These are phyloP conservation scores for Coffea canephora DNA, from an alignment of 257 asterid species.

Conservation along the genomic window DNA sequence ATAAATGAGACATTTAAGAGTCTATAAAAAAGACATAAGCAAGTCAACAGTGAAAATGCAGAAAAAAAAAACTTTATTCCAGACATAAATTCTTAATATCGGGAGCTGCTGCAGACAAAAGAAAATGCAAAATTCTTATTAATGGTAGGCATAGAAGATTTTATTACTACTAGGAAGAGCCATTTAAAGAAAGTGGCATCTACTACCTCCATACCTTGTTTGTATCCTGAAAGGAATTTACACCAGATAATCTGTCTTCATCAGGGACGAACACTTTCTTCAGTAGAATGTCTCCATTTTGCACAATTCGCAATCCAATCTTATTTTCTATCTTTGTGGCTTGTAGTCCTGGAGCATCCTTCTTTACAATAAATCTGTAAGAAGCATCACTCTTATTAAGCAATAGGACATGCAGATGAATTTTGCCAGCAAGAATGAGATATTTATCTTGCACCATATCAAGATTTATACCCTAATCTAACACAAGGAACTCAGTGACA, in stretches of 20 bases:
- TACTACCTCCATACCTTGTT: slow-evolving; percentile 55
- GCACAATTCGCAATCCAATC: slow-evolving; percentile 89
- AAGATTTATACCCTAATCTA: neutral
- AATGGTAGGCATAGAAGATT: neutral
- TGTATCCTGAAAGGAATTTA: slow-evolving; percentile 87
- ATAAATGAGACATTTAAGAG: neutral
- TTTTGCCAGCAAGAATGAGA: neutral
- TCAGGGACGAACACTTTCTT: slow-evolving; percentile 83
- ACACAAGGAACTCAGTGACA: neutral
- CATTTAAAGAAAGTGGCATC: neutral
- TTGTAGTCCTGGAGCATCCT: slow-evolving; percentile 84
- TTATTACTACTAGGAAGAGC: neutral
- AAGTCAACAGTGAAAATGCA: neutral
- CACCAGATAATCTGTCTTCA: slow-evolving; percentile 88
- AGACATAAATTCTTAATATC: neutral
- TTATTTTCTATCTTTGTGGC: slow-evolving; percentile 91
- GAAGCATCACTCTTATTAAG: slow-evolving; percentile 26
- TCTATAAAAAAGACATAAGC: neutral
- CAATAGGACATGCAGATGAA: neutral
- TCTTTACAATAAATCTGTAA: slow-evolving; percentile 74
- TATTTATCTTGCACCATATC: neutral
- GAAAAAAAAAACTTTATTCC: neutral
- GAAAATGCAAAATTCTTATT: neutral
- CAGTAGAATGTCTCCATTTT: slow-evolving; percentile 86
- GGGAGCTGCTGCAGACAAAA: neutral